phyloP scores from a whole-genome alignment of 106 monocot species.

The Posidonia australis region DNA sequence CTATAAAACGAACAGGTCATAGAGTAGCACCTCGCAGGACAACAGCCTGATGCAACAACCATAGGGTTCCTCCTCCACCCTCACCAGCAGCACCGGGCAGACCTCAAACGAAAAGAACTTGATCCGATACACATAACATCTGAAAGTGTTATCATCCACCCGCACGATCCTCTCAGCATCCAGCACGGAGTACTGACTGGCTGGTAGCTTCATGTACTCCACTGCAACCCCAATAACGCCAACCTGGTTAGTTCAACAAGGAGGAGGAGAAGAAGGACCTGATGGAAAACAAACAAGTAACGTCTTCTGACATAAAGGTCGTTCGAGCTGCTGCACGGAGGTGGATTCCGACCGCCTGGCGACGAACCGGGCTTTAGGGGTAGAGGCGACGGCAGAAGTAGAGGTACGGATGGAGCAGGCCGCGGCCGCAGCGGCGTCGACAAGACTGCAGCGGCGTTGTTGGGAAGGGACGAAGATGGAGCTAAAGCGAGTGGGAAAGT shows the following conservation, averaged over 20 bases:
- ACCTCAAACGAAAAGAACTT: conserved; percentile 91
- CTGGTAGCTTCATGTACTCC: conserved; percentile 91
- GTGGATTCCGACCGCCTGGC: conserved; percentile 67
- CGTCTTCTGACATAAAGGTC: conserved; percentile 46
- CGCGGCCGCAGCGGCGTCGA: conserved; percentile 1
- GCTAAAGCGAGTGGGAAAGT: not conserved
- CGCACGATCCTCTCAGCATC: conserved; percentile 95
- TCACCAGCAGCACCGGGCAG: conserved; percentile 80
- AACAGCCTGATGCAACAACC: conserved; percentile 83
- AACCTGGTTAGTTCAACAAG: not conserved
- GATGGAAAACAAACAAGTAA: not conserved
- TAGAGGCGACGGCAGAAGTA: conserved; percentile 31
- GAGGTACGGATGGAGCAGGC: conserved; percentile 1
- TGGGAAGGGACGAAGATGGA: not conserved
- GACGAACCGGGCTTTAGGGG: conserved; percentile 62
- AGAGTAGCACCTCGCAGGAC: conserved; percentile 68
- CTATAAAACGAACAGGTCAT: not conserved
- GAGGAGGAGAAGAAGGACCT: not conserved
- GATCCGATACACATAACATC: conserved; percentile 72
- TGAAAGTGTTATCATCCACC: conserved; percentile 74
- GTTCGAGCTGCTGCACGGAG: conserved; percentile 63
- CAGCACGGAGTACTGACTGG: conserved; percentile 95
- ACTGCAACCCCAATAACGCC: conserved; percentile 19
- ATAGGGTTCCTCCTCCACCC: conserved; percentile 70
- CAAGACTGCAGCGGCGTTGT: not conserved